A percentile compares a stretch with the other conserved stretches of the same genome.
Conservation (phyloP, 129 eudicot genomes). For the Tanacetum coccineum region DNA sequence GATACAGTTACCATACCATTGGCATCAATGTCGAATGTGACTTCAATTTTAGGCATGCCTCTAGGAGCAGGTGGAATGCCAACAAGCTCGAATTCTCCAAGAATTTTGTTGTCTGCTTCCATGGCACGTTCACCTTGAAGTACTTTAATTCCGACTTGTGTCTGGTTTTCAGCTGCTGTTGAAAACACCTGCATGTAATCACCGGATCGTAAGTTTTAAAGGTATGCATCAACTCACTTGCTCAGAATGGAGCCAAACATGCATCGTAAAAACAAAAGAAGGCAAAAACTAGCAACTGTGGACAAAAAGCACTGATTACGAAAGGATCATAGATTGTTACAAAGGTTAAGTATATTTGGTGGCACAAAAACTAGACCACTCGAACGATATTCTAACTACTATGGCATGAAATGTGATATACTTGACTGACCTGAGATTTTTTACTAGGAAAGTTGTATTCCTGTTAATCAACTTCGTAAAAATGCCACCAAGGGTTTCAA, state of each 20-base stretch:
- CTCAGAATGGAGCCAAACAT: no score
- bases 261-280: no score
- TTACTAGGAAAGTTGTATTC: neutral
- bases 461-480: neutral
- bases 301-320: no score
- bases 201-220: no score
- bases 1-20: constrained; percentile 42
- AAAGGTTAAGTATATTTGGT: no score
- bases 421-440: neutral
- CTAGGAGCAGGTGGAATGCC: constrained; percentile 18
- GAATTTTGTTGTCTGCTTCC: constrained; percentile 18
- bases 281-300: no score
- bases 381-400: neutral
- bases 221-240: no score
- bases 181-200: neutral
- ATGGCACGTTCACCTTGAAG: constrained; percentile 20
- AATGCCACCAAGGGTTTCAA: constrained; percentile 6
- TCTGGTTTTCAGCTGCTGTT: constrained; percentile 18
- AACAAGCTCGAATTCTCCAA: constrained; percentile 36
- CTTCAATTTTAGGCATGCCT: constrained; percentile 47
- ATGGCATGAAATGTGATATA: neutral
- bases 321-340: no score
- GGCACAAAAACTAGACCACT: neutral
- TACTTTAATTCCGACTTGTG: constrained; percentile 22
- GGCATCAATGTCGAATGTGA: constrained; percentile 22